A percentile compares a stretch with the other conserved stretches of the same genome.
These are phyloP conservation scores for Zygnema circumcarinatum DNA, from an alignment of 139 green algal genomes.

Conservation along the genomic window DNA sequence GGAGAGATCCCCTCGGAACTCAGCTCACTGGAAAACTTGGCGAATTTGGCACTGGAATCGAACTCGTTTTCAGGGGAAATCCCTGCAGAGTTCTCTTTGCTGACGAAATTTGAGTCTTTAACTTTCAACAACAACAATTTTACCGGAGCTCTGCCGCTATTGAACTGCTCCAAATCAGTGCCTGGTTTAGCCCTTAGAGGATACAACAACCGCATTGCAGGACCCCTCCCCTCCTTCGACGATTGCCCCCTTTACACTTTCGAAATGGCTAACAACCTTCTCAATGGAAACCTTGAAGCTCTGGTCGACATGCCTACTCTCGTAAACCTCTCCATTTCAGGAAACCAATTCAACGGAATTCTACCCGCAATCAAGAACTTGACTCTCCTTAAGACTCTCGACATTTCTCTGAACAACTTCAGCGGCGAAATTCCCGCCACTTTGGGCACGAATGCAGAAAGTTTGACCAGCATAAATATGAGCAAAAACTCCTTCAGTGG, in stretches of 20 bases:
- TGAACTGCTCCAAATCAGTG: neutral
- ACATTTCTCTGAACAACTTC: constrained; percentile 28
- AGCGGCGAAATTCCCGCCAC: neutral
- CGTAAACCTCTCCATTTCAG: neutral
- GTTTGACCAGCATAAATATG: neutral
- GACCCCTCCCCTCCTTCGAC: neutral
- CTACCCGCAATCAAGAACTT: neutral
- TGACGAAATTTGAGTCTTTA: neutral
- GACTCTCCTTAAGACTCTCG: neutral
- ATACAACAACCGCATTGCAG: neutral
- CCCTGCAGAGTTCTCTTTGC: neutral
- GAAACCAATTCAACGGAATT: neutral
- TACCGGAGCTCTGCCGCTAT: neutral
- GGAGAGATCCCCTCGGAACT: constrained; percentile 17
- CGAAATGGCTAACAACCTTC: neutral
- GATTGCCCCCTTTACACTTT: neutral
- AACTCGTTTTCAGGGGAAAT: neutral
- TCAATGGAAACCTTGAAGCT: neutral
- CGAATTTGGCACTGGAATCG: neutral
- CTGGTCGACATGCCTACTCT: neutral
- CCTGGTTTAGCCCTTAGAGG: neutral
- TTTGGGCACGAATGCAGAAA: neutral
- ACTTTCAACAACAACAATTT: neutral
- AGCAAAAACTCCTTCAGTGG: neutral
- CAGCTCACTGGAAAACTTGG: neutral